These are phyloP conservation scores for Sphaerulina vaccinii DNA, from an alignment of 2,329 filamentous ascomycete species.

Conservation along the genomic window DNA sequence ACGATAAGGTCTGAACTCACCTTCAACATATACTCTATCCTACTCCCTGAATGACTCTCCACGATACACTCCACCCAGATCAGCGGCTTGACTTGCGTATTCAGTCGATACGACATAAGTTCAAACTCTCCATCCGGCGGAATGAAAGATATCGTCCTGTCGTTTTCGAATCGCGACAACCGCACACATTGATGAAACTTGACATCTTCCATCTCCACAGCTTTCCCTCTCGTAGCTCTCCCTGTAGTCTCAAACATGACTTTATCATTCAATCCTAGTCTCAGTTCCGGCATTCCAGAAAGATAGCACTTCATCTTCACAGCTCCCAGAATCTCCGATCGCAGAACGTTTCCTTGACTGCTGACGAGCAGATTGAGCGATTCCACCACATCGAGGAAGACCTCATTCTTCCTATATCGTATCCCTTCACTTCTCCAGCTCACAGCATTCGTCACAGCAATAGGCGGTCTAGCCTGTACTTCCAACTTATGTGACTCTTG, in stretches of 20 bases:
- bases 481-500: conserved; percentile 99
- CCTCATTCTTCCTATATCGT: conserved; percentile 97
- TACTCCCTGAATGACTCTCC: conserved; percentile 88
- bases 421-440: conserved; percentile 98
- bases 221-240: conserved; percentile 87
- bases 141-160: conserved; percentile 97
- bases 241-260: conserved; percentile 99
- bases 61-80: conserved; percentile 99
- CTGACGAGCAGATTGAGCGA: conserved; percentile 94
- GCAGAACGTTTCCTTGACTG: conserved; percentile 88
- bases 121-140: conserved; percentile 98
- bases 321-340: conserved; percentile 92
- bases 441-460: conserved; percentile 96
- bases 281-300: conserved; percentile 94
- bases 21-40: conserved; percentile 99
- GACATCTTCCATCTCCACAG: conserved; percentile 99
- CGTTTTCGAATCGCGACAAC: conserved; percentile 94
- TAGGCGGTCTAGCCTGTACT: conserved; percentile 90
- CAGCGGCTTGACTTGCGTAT: conserved; percentile 96
- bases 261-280: conserved; percentile 95
- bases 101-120: conserved; percentile 98
- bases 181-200: conserved; percentile 99
- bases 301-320: conserved; percentile 99
- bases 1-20: conserved; percentile 37
- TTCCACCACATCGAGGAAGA: conserved; percentile 96